Conservation (phyloP, 2,329 filamentous ascomycete species). For the Zopfia rhizophila region DNA sequence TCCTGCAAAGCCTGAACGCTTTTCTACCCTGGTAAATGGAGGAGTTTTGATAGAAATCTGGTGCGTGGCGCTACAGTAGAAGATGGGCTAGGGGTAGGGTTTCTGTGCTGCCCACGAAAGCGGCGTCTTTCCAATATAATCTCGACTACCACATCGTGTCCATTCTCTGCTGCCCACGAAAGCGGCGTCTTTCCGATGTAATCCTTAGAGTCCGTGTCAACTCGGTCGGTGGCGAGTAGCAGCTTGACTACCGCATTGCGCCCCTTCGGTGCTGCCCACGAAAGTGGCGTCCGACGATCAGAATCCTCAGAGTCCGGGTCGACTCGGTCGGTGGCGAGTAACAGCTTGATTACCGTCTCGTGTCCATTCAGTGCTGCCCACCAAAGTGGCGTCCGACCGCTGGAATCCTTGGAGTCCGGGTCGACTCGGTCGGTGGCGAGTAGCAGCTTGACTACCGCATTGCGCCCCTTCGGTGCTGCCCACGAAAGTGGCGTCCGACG, state of each 20-base stretch:
- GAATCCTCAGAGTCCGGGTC: conserved; percentile 3
- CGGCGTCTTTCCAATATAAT: too few species aligned
- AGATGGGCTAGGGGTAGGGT: too few species aligned
- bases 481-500: neutral
- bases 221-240: neutral
- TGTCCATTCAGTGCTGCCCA: neutral
- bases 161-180: too few species aligned
- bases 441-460: too few species aligned
- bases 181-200: too few species aligned
- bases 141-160: too few species aligned
- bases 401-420: neutral
- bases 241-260: neutral
- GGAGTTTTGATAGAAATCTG: too few species aligned
- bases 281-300: conserved; percentile 1
- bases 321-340: conserved; percentile 6
- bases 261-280: neutral
- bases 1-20: too few species aligned
- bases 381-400: neutral
- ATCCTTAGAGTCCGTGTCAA: too few species aligned
- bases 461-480: neutral
- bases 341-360: neutral
- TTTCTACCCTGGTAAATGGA: too few species aligned
- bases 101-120: conserved; percentile 11
- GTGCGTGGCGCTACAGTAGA: too few species aligned
- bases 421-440: neutral